Evolutionary conservation across 441 rosid species (phyloP).

Genomic region (Gossypium lobatum): DNA sequence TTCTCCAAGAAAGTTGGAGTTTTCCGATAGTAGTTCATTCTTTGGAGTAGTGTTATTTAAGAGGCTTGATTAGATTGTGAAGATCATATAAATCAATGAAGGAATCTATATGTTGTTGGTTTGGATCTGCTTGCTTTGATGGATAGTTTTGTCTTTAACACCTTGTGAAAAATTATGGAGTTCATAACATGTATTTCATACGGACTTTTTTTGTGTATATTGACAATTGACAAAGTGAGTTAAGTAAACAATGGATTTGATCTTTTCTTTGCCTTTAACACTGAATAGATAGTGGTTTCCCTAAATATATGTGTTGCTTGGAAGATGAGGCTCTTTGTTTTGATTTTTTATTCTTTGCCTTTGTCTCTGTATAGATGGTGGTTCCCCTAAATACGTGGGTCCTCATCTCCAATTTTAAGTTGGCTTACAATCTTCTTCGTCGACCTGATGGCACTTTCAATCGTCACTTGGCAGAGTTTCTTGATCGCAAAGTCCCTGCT

Average conservation of each 20-base stretch:
- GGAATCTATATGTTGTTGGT: not conserved
- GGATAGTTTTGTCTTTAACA: not conserved
- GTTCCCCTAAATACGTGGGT: conserved; percentile 73
- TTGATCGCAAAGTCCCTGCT: conserved; percentile 53
- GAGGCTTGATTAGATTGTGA: conserved; percentile 4
- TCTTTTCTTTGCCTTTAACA: not conserved
- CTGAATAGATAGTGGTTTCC: not conserved
- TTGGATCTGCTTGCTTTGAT: not conserved
- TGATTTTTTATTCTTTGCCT: conserved; percentile 2
- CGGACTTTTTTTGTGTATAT: not conserved
- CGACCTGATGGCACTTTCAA: conserved; percentile 17
- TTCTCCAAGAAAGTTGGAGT: not conserved
- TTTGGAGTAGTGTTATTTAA: not conserved
- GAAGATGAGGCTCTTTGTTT: not conserved
- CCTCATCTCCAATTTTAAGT: conserved; percentile 55
- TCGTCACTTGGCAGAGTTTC: conserved; percentile 66
- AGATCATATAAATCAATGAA: conserved; percentile 7
- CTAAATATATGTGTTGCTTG: not conserved
- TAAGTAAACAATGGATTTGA: not conserved
- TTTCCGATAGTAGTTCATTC: not conserved
- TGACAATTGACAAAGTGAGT: not conserved
- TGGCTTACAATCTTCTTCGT: conserved; percentile 41
- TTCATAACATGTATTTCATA: not conserved
- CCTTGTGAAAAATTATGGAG: not conserved
- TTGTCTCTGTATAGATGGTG: conserved; percentile 42